Evolutionary conservation across 139 green algal species (phyloP).

Genomic region (Auxenochlorella pyrenoidosa): DNA sequence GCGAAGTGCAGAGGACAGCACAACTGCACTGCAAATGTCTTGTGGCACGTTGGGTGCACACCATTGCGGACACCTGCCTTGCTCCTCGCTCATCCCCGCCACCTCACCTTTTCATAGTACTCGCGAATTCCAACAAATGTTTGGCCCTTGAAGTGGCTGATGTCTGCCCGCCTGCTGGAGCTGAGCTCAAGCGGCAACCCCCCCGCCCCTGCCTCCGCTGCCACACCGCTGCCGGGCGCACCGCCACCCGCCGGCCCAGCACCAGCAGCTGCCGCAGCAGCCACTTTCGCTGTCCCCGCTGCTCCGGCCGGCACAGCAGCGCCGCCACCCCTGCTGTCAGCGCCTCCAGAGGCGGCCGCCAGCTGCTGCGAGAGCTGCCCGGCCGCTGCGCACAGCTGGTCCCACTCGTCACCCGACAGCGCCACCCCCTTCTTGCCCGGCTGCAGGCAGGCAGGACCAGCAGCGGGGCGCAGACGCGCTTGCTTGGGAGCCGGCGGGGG

Average conservation of each 20-base stretch:
- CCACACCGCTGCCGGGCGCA: not conserved
- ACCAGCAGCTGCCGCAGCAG: not conserved
- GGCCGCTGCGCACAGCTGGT: slow-evolving; percentile 11
- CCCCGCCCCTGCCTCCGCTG: not conserved
- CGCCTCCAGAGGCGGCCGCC: not conserved
- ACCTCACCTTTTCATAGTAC: slow-evolving; percentile 58
- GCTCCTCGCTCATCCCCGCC: not conserved
- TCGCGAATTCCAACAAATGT: slow-evolving; percentile 54
- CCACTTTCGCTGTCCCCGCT: not conserved
- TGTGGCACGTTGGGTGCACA: not conserved
- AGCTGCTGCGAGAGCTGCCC: not conserved
- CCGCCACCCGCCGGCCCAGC: slow-evolving; percentile 1
- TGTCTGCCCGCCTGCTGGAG: slow-evolving; percentile 40
- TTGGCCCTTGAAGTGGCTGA: slow-evolving; percentile 61
- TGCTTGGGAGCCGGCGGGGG: not conserved
- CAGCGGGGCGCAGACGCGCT: not conserved
- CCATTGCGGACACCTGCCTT: not conserved
- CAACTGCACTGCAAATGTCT: too few species aligned
- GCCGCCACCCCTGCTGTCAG: not conserved
- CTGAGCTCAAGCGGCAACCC: slow-evolving; percentile 44
- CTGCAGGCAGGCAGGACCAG: not conserved
- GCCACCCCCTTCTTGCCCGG: slow-evolving; percentile 69
- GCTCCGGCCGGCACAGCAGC: not conserved
- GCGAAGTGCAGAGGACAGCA: not conserved
- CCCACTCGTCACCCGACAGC: slow-evolving; percentile 45